Evolutionary conservation across 768 basidiomycete genomes (phyloP).

Genomic region (Boletus speciosus): DNA sequence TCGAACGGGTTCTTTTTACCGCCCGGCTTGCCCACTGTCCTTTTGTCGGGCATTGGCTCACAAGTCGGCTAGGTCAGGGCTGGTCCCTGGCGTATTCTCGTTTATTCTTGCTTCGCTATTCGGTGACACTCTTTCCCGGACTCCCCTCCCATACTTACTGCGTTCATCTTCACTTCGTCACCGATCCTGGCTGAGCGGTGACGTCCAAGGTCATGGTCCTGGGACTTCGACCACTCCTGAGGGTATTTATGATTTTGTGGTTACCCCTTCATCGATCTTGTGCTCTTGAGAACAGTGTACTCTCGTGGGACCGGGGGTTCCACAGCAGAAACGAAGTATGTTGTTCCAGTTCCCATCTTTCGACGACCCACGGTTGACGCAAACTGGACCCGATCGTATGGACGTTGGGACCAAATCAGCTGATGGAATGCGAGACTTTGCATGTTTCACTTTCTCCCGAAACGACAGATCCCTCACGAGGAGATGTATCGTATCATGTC

Average conservation of each 20-base stretch:
- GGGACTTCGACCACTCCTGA: conserved; percentile 3
- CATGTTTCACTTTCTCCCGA: conserved; percentile 2
- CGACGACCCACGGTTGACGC: background rate
- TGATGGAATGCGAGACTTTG: conserved; percentile 17
- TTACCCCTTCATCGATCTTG: background rate
- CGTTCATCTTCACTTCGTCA: background rate
- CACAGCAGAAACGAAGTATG: conserved; percentile 5
- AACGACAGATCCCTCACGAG: background rate
- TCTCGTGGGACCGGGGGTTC: conserved; percentile 2
- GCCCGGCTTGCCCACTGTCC: background rate
- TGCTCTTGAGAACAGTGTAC: background rate
- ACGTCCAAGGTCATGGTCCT: conserved; percentile 11
- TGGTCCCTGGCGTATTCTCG: conserved; percentile 6
- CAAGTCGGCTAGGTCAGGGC: conserved; percentile 13
- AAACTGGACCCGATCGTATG: background rate
- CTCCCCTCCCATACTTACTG: background rate
- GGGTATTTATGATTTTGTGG: background rate
- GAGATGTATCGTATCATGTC: conserved; percentile 38
- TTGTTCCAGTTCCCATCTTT: background rate
- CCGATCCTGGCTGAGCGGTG: background rate
- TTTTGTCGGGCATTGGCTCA: background rate
- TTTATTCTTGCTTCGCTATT: background rate
- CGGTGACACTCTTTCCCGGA: background rate
- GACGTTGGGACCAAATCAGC: background rate
- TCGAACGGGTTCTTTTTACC: background rate